Evolutionary conservation across 495 filamentous ascomycete species (phyloP).

Genomic region (Aspergillus indologenus): DNA sequence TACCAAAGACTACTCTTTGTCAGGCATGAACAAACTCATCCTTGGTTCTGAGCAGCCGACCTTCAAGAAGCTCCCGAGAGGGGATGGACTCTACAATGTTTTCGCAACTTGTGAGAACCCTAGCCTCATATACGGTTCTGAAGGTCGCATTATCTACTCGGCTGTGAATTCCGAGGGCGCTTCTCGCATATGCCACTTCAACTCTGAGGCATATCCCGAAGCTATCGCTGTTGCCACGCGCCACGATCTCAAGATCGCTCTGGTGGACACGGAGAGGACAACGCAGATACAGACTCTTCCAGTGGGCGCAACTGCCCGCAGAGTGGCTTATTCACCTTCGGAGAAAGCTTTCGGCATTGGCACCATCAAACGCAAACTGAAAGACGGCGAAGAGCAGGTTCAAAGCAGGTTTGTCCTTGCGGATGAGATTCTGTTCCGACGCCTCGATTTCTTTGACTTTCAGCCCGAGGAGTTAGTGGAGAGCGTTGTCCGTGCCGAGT

Average conservation of each 20-base stretch:
- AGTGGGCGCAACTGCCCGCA: constrained; percentile 78
- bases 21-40: constrained; percentile 72
- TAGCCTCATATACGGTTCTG: constrained; percentile 83
- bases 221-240: constrained; percentile 78
- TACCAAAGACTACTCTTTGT: constrained; percentile 53
- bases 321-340: constrained; percentile 78
- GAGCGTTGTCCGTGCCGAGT: constrained; percentile 72
- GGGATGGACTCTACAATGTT: constrained; percentile 67
- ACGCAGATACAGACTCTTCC: constrained; percentile 80
- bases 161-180: constrained; percentile 92
- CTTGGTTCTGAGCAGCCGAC: constrained; percentile 81
- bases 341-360: constrained; percentile 85
- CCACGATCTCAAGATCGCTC: constrained; percentile 71
- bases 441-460: constrained; percentile 50
- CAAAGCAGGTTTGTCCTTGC: constrained; percentile 59
- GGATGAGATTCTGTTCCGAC: constrained; percentile 57
- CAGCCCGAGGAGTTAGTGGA: constrained; percentile 76
- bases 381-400: constrained; percentile 55
- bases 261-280: constrained; percentile 78
- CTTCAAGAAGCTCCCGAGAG: constrained; percentile 70
- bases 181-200: constrained; percentile 74
- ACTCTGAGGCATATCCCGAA: constrained; percentile 74
- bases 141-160: constrained; percentile 87
- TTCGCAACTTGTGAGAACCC: constrained; percentile 94
- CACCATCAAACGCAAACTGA: constrained; percentile 65